Conservation (phyloP, 805 yeast species). For the Metschnikowia koreensis region DNA sequence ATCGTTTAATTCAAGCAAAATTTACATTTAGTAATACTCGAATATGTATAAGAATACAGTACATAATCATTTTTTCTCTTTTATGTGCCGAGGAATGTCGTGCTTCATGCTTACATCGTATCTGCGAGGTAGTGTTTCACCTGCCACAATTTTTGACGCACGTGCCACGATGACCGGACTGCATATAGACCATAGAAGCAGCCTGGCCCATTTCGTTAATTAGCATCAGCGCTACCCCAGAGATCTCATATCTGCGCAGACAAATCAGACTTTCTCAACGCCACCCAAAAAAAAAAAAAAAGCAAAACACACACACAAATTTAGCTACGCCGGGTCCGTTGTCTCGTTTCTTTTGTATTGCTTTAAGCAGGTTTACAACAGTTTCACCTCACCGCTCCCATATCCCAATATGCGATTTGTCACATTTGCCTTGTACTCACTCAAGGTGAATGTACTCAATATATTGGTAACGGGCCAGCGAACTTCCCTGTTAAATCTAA, state of each 20-base stretch:
- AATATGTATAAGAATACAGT: too few species aligned
- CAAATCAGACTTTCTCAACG: neutral
- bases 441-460: slow-evolving; percentile 38
- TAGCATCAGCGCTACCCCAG: neutral
- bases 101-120: neutral
- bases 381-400: neutral
- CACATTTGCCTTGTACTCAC: slow-evolving; percentile 31
- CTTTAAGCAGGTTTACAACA: neutral
- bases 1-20: neutral
- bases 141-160: neutral
- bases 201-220: neutral
- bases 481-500: slow-evolving; percentile 30
- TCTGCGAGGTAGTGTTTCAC: neutral
- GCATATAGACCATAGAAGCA: neutral
- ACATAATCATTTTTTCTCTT: neutral
- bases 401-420: slow-evolving; percentile 30
- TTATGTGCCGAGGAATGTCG: neutral
- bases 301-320: neutral
- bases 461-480: slow-evolving; percentile 34
- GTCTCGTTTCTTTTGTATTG: neutral
- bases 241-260: neutral
- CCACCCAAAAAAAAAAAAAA: neutral
- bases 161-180: neutral
- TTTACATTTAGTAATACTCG: too few species aligned
- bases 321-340: neutral